These are phyloP conservation scores for Sistotremastrum niveocremeum DNA, from an alignment of 768 basidiomycete species.

Conservation along the genomic window DNA sequence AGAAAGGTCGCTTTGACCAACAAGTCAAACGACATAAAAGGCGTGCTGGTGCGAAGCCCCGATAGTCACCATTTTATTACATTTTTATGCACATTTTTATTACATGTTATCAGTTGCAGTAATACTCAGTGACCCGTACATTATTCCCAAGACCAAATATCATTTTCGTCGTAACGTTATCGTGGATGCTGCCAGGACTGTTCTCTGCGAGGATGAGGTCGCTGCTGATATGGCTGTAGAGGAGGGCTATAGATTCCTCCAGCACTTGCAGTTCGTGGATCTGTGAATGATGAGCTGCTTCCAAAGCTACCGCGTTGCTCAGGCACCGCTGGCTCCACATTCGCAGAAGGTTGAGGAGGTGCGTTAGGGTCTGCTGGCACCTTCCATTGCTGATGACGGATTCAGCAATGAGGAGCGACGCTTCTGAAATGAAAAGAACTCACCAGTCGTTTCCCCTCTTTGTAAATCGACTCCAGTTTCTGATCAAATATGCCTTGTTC, in stretches of 20 bases:
- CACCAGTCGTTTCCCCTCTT: conserved; percentile 63
- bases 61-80: neutral
- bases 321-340: too few species aligned
- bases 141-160: neutral
- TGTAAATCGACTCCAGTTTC: conserved; percentile 76
- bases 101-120: neutral
- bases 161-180: neutral
- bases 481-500: conserved; percentile 68
- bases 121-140: neutral
- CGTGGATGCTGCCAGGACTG: conserved; percentile 5
- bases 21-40: conserved; percentile 1
- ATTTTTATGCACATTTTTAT: neutral
- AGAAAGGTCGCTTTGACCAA: conserved; percentile 6
- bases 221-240: conserved; percentile 1
- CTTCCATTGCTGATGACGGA: neutral
- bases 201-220: neutral
- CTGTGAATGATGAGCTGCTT: too few species aligned
- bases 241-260: neutral
- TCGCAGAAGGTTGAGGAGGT: too few species aligned
- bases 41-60: neutral
- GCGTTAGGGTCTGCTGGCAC: too few species aligned
- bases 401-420: neutral
- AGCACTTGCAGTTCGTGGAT: too few species aligned
- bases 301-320: too few species aligned
- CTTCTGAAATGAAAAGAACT: conserved; percentile 13